Conservation (phyloP, 2,329 filamentous ascomycete genomes). For the Scorias spongiosa region DNA sequence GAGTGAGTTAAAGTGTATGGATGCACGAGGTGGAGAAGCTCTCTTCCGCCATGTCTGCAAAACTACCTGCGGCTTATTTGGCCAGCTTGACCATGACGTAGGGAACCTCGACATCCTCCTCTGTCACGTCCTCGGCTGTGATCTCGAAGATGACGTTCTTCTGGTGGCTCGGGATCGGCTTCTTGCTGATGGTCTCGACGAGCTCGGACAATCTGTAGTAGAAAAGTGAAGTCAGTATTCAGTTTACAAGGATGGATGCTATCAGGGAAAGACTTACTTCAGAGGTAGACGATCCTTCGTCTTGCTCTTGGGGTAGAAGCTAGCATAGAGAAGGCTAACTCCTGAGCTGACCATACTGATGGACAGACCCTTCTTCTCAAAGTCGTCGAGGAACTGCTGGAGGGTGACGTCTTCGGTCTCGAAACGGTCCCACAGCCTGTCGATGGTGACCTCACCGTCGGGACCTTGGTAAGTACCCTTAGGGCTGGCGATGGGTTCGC, state of each 20-base stretch:
- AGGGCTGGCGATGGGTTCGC: slow-evolving; percentile 83
- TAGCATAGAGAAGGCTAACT: slow-evolving; percentile 84
- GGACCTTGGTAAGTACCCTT: slow-evolving; percentile 81
- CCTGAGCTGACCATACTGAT: slow-evolving; percentile 96
- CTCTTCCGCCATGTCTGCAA: no score
- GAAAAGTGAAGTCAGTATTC: slow-evolving; percentile 16
- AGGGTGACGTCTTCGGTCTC: slow-evolving; percentile 78
- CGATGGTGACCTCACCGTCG: slow-evolving; percentile 64
- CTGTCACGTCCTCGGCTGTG: slow-evolving; percentile 73
- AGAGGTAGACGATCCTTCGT: slow-evolving; percentile 67
- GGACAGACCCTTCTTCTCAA: slow-evolving; percentile 63
- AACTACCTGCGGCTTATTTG: slow-evolving; percentile 18
- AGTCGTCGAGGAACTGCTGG: slow-evolving; percentile 66
- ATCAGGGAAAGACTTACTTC: slow-evolving; percentile 35
- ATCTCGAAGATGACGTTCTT: slow-evolving; percentile 95
- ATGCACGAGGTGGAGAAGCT: no score
- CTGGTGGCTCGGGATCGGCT: slow-evolving; percentile 77
- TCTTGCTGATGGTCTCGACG: slow-evolving; percentile 80
- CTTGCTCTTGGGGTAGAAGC: slow-evolving; percentile 74
- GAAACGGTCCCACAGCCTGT: slow-evolving; percentile 97
- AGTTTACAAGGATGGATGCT: slow-evolving; percentile 7
- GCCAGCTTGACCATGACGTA: slow-evolving; percentile 79
- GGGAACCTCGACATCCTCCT: slow-evolving; percentile 91
- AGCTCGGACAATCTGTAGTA: slow-evolving; percentile 68
- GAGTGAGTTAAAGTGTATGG: no score